Conservation (phyloP, 257 asterid genomes). For the Prunella vulgaris region DNA sequence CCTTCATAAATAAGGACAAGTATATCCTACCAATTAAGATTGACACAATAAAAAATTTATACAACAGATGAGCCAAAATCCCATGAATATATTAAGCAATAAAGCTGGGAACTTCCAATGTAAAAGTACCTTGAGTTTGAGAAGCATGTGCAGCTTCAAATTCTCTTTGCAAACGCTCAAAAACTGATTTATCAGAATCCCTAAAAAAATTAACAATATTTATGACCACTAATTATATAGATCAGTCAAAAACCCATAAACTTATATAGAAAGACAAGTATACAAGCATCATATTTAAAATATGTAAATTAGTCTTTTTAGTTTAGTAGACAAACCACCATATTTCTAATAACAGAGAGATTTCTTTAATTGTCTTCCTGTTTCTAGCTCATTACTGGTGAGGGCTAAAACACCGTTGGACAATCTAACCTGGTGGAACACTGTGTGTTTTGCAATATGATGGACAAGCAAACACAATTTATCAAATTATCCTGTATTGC, state of each 20-base stretch:
- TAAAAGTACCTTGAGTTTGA: conserved; percentile 77
- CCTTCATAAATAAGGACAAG: neutral
- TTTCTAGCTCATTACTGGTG: too few relatives aligned
- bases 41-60: neutral
- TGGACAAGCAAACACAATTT: too few relatives aligned
- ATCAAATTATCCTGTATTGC: too few relatives aligned
- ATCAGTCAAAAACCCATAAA: conserved; percentile 5
- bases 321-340: too few relatives aligned
- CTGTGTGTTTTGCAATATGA: too few relatives aligned
- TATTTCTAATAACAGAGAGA: too few relatives aligned
- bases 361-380: too few relatives aligned
- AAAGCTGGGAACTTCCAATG: neutral
- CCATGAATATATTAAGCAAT: conserved; percentile 10
- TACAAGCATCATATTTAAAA: neutral
- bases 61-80: neutral
- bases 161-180: conserved; percentile 86
- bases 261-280: neutral
- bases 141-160: conserved; percentile 85
- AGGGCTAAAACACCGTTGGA: too few relatives aligned
- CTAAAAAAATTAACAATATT: conserved; percentile 36
- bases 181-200: conserved; percentile 90
- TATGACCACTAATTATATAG: conserved; percentile 9
- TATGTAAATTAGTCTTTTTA: neutral
- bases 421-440: too few relatives aligned
- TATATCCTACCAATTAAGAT: neutral